phyloP scores from a whole-genome alignment of 2,329 filamentous ascomycete species.

The Penicillium sp. region DNA sequence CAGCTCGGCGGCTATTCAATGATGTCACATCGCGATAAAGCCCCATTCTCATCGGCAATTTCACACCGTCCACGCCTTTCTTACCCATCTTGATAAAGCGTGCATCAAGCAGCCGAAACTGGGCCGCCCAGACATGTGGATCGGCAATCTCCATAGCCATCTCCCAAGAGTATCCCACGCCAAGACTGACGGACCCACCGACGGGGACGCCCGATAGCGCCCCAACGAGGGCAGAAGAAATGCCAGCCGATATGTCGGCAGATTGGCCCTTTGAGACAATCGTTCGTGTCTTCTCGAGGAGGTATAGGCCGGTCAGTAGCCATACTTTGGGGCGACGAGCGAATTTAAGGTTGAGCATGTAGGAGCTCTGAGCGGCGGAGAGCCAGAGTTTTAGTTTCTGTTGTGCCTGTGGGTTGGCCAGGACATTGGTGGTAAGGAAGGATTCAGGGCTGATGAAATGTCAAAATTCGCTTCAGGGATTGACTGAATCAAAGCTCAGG shows the following conservation, averaged over 20 bases:
- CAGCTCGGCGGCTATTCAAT: slow-evolving; percentile 22
- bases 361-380: slow-evolving; percentile 30
- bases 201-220: slow-evolving; percentile 30
- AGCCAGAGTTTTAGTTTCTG: slow-evolving; percentile 32
- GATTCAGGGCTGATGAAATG: slow-evolving; percentile 22
- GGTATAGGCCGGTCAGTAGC: slow-evolving; percentile 30
- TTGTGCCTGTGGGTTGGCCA: slow-evolving; percentile 22
- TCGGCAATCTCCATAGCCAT: slow-evolving; percentile 31
- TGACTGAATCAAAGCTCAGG: no score
- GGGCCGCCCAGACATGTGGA: slow-evolving; percentile 34
- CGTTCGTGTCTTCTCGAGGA: slow-evolving; percentile 26
- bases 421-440: slow-evolving; percentile 25
- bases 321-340: slow-evolving; percentile 33
- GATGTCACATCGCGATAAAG: slow-evolving; percentile 33
- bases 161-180: slow-evolving; percentile 27
- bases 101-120: slow-evolving; percentile 31
- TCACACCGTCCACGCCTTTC: slow-evolving; percentile 11
- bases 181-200: slow-evolving; percentile 29
- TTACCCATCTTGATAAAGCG: slow-evolving; percentile 23
- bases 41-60: slow-evolving; percentile 23
- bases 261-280: slow-evolving; percentile 24
- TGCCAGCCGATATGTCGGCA: slow-evolving; percentile 21
- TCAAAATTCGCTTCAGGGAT: background rate
- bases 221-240: slow-evolving; percentile 26
- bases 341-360: slow-evolving; percentile 30